These are phyloP conservation scores for Apiotrichum sp. DNA, from an alignment of 1,284 basidiomycete species.

Conservation along the genomic window DNA sequence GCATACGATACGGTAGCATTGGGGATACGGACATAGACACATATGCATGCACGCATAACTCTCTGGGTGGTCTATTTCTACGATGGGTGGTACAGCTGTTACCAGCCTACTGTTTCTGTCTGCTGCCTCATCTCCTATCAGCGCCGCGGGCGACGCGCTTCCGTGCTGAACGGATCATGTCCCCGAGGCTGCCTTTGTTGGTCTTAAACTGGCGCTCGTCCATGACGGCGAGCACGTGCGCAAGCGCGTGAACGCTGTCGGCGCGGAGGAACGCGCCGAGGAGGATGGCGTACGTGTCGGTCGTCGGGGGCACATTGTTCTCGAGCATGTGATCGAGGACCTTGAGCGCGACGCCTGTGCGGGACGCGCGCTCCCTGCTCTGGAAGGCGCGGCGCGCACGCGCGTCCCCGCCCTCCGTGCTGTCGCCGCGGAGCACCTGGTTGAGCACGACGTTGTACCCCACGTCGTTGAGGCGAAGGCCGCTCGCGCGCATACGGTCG, in stretches of 20 bases:
- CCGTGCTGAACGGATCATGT: constrained; percentile 34
- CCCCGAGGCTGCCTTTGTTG: constrained; percentile 46
- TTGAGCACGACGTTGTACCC: constrained; percentile 71
- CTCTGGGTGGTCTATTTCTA: constrained; percentile 1
- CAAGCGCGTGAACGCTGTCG: constrained; percentile 55
- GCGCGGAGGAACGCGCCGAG: constrained; percentile 55
- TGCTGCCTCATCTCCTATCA: too few relatives aligned
- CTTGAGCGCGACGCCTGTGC: constrained; percentile 48
- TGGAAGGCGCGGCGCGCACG: too few relatives aligned
- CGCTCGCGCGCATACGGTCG: constrained; percentile 56
- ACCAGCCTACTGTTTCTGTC: too few relatives aligned
- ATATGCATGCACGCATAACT: constrained; percentile 1
- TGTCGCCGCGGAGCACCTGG: constrained; percentile 45
- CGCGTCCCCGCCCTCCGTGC: too few relatives aligned
- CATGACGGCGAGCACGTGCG: constrained; percentile 60
- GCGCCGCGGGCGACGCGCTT: background rate
- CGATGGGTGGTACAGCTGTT: background rate
- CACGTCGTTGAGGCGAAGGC: constrained; percentile 55
- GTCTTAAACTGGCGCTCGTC: constrained; percentile 43
- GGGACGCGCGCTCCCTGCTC: too few relatives aligned
- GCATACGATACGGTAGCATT: too few relatives aligned
- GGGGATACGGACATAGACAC: background rate
- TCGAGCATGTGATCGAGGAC: constrained; percentile 61
- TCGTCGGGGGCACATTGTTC: constrained; percentile 52
- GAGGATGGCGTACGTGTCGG: constrained; percentile 69